Conservation (phyloP, 2,329 filamentous ascomycete species). For the Dactylonectria macrodidyma region DNA sequence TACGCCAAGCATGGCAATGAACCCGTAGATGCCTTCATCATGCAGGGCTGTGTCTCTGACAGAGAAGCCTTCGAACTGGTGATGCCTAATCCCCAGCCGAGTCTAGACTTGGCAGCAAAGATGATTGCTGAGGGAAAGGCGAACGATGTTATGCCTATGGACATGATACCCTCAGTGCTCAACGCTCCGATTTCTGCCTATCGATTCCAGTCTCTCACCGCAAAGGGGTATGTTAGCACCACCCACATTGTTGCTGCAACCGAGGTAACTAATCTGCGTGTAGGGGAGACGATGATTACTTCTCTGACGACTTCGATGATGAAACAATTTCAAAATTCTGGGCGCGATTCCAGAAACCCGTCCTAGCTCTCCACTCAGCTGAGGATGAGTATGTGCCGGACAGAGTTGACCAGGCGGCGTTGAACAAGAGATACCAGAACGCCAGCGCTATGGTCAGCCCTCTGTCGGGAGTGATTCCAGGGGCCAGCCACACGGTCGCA, state of each 20-base stretch:
- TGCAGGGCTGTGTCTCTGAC: constrained; percentile 87
- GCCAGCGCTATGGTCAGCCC: constrained; percentile 63
- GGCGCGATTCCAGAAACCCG: constrained; percentile 70
- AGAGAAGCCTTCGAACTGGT: constrained; percentile 72
- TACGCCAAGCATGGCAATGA: constrained; percentile 59
- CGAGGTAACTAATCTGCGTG: neutral
- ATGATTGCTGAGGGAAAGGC: constrained; percentile 70
- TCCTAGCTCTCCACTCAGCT: constrained; percentile 77
- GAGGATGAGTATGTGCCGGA: constrained; percentile 76
- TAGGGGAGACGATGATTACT: constrained; percentile 87
- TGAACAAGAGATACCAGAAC: constrained; percentile 71
- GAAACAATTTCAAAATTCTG: constrained; percentile 75
- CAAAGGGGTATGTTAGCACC: constrained; percentile 61
- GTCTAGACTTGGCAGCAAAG: constrained; percentile 64
- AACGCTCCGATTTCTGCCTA: constrained; percentile 66
- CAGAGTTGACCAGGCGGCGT: constrained; percentile 68
- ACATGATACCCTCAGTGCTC: constrained; percentile 58
- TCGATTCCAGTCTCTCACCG: constrained; percentile 65
- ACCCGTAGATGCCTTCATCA: constrained; percentile 80
- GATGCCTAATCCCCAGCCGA: constrained; percentile 62
- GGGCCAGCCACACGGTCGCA: constrained; percentile 66
- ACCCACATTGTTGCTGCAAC: constrained; percentile 14
- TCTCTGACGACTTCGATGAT: constrained; percentile 81
- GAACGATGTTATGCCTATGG: constrained; percentile 68
- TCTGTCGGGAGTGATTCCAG: constrained; percentile 68